A percentile compares a stretch with the other conserved stretches of the same genome.
Conservation (phyloP, 2,329 filamentous ascomycete genomes). For the Ascochyta clinopodiicola region DNA sequence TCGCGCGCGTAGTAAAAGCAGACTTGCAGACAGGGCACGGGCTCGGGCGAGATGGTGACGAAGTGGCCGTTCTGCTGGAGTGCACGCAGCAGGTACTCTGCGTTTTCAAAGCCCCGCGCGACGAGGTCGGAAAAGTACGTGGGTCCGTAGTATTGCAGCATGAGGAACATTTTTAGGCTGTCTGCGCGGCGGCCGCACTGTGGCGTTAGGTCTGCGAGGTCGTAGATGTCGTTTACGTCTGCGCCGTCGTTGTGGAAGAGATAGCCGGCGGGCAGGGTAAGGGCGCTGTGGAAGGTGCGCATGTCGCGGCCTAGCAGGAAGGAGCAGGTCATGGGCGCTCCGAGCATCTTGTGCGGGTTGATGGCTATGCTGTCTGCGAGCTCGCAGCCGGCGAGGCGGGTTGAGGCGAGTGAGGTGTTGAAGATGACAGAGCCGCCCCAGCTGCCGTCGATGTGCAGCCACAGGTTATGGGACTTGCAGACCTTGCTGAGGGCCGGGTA, state of each 20-base stretch:
- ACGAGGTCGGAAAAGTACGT: slow-evolving; percentile 69
- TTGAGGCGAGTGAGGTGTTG: slow-evolving; percentile 59
- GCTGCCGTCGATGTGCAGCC: slow-evolving; percentile 91
- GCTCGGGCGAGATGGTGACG: slow-evolving; percentile 73
- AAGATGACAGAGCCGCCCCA: slow-evolving; percentile 91
- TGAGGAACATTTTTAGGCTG: slow-evolving; percentile 82
- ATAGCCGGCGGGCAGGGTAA: slow-evolving; percentile 87
- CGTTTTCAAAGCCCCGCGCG: slow-evolving; percentile 75
- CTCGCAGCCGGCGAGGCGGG: slow-evolving; percentile 73
- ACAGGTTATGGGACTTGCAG: slow-evolving; percentile 75
- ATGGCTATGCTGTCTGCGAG: slow-evolving; percentile 83
- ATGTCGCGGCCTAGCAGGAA: slow-evolving; percentile 84
- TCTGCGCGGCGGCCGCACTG: slow-evolving; percentile 92
- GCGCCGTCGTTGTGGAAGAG: slow-evolving; percentile 53
- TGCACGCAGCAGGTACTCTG: slow-evolving; percentile 69
- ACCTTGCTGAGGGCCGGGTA: slow-evolving; percentile 73
- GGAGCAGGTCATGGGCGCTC: slow-evolving; percentile 86
- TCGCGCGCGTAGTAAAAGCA: slow-evolving; percentile 85
- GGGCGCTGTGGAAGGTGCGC: slow-evolving; percentile 77
- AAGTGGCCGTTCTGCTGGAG: slow-evolving; percentile 67
- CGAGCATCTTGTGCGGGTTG: slow-evolving; percentile 98
- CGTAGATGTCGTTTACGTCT: slow-evolving; percentile 68
- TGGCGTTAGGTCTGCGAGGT: slow-evolving; percentile 88
- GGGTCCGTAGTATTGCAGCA: slow-evolving; percentile 88
- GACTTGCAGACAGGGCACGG: slow-evolving; percentile 83